Evolutionary conservation across 352 stramenopile species (phyloP), one percentile per base, ranked within the genome.

Genomic region (Lagenidium sp.): DNA sequence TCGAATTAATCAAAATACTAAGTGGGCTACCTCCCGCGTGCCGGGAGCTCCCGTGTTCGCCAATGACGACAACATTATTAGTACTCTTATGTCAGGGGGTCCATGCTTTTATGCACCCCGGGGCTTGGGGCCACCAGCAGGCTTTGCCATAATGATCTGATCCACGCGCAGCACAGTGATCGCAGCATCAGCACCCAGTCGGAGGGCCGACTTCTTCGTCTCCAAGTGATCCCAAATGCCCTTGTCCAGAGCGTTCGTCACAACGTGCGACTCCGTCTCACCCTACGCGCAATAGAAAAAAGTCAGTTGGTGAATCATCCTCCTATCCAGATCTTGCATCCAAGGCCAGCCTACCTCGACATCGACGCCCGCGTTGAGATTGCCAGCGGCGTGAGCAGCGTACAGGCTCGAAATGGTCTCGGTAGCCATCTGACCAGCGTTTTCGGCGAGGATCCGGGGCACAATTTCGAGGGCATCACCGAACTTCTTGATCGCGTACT

Each of bases 131-230:
- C 94, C 94, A 24, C 94, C 94, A 28, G 94, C 94, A 34, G 89
- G 67, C 71, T 98, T 98, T 51, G 83, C 75, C 97, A 99, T 99
- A 81, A 99, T 99, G 70, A 99, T 99, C 76, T 99, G 95, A 82
- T 99, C 97, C 24, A 99, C 96, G 67, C 95, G 95, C 23, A 99
- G 78, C 47, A 99, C 94, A 35, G 96, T 99, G 50, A 98, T 92
- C 22, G 94, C 95, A 26, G 95, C 96, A 70, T 99, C 97, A 26
- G 97, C 87, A 38, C 96, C 95, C 19, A 99, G 81, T 51, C 95
- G 87, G 56, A 99, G 87, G 44, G 97, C 97, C 48, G 85, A 97
- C 57, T 85, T 71, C 81, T 99, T 99, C 19, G 95, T 97, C 45
- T 79, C 57, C 57, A 98, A 84, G 58, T 98, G 79, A 77, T 99